A percentile compares a stretch with the other conserved stretches of the same genome.
Evolutionary conservation across 768 basidiomycete genomes (phyloP).

Genomic region (Psilocybe cubensis): DNA sequence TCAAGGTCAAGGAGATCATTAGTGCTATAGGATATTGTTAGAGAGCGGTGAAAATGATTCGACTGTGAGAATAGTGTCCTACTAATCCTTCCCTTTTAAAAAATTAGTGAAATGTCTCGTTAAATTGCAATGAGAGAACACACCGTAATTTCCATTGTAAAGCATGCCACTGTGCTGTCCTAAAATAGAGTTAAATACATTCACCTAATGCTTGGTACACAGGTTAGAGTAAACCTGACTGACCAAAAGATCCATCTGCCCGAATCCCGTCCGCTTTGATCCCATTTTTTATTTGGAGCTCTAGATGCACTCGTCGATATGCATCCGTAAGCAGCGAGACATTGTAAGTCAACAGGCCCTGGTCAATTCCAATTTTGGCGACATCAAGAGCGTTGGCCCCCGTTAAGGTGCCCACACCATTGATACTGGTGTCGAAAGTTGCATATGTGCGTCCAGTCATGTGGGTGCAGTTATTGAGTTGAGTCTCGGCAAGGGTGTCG

Average conservation of each 20-base stretch:
- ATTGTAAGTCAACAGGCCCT: conserved; percentile 45
- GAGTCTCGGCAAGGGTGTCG: conserved; percentile 42
- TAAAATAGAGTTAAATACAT: conserved; percentile 13
- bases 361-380: conserved; percentile 63
- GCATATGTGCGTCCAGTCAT: conserved; percentile 57
- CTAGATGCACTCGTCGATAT: conserved; percentile 52
- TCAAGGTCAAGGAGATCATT: conserved; percentile 69
- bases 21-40: conserved; percentile 37
- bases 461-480: conserved; percentile 47
- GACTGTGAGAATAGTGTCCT: conserved; percentile 14
- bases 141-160: conserved; percentile 75
- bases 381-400: conserved; percentile 73
- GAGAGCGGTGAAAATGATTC: neutral
- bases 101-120: neutral
- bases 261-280: conserved; percentile 64
- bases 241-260: conserved; percentile 53
- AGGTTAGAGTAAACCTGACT: no score
- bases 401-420: conserved; percentile 52
- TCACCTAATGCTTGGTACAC: neutral
- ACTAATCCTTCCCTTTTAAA: conserved; percentile 48
- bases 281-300: conserved; percentile 51
- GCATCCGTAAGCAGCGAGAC: conserved; percentile 49
- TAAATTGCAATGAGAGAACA: conserved; percentile 11
- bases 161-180: conserved; percentile 66
- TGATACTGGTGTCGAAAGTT: conserved; percentile 44